These are phyloP conservation scores for Exserohilum rostratum DNA, from an alignment of 2,329 filamentous ascomycete species.

Conservation along the genomic window DNA sequence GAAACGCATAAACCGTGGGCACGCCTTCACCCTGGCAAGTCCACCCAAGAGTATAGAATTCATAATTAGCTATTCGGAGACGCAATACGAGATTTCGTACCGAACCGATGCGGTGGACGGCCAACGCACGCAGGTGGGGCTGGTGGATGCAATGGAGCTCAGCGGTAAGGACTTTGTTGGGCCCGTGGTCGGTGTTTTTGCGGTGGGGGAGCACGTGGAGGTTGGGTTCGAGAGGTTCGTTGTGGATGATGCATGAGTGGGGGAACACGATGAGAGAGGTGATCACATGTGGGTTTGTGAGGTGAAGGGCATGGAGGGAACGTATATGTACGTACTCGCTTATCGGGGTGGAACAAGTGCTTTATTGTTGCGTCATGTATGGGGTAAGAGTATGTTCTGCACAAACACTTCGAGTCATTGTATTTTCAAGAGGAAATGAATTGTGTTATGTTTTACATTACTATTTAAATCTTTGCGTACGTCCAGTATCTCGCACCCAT, in stretches of 20 bases:
- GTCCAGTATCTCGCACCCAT: too few species aligned
- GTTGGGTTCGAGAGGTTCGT: not conserved
- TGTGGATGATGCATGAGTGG: not conserved
- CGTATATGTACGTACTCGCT: not conserved
- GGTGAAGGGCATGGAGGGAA: not conserved
- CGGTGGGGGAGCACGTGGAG: not conserved
- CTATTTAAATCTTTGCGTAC: too few species aligned
- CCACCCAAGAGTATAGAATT: not conserved
- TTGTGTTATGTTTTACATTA: not conserved
- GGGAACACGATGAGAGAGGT: not conserved
- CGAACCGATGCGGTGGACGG: not conserved
- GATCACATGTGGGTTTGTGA: not conserved
- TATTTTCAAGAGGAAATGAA: too few species aligned
- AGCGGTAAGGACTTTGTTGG: slow-evolving; percentile 24
- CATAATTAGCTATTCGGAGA: slow-evolving; percentile 10
- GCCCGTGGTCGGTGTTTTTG: slow-evolving; percentile 19
- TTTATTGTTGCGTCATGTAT: not conserved
- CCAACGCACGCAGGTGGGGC: not conserved
- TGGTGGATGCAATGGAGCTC: slow-evolving; percentile 12
- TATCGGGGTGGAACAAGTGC: too few species aligned
- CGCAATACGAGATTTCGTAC: slow-evolving; percentile 8
- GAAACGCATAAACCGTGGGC: slow-evolving; percentile 4
- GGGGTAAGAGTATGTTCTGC: too few species aligned
- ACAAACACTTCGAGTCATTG: too few species aligned
- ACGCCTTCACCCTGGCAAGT: not conserved